Percentiles rank a stretch among this genome's conserved stretches.
These are phyloP conservation scores for Ustilago curta DNA, from an alignment of 1,284 basidiomycete species.

Conservation along the genomic window DNA sequence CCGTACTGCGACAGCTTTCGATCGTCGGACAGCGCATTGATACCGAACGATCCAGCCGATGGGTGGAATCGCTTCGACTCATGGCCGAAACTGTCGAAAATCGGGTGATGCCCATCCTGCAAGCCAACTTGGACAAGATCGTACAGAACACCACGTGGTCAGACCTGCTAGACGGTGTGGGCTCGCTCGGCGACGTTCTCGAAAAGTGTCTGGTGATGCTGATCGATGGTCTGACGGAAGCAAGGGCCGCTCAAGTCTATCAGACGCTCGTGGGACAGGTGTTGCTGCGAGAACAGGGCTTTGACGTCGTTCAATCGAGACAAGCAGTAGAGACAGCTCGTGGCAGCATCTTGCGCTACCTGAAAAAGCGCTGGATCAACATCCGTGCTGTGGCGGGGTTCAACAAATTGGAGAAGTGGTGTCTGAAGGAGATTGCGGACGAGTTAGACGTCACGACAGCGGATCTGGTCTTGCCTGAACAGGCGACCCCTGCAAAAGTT, in stretches of 20 bases:
- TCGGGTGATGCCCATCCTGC: constrained; percentile 45
- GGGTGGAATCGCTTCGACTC: constrained; percentile 59
- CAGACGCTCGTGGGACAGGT: constrained; percentile 61
- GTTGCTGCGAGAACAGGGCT: constrained; percentile 56
- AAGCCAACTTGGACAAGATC: constrained; percentile 46
- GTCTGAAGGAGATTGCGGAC: constrained; percentile 81
- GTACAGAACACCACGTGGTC: constrained; percentile 51
- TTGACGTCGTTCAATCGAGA: constrained; percentile 21
- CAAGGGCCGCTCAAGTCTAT: constrained; percentile 49
- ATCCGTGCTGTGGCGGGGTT: constrained; percentile 84
- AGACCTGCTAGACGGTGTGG: constrained; percentile 55
- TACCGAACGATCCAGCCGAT: constrained; percentile 47
- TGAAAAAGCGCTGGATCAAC: constrained; percentile 75
- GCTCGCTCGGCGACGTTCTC: constrained; percentile 56
- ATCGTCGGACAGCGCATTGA: constrained; percentile 56
- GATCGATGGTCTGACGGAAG: constrained; percentile 59
- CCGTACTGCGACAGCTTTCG: constrained; percentile 51
- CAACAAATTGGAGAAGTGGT: constrained; percentile 82
- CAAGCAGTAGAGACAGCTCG: constrained; percentile 57
- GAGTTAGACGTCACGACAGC: constrained; percentile 53
- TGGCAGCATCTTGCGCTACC: constrained; percentile 50
- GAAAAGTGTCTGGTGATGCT: constrained; percentile 60
- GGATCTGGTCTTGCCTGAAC: constrained; percentile 52
- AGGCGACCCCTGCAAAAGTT: constrained; percentile 7
- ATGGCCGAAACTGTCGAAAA: constrained; percentile 61